These are phyloP conservation scores for Gossypium rotundifolium DNA, from an alignment of 345 rosid species.

Conservation along the genomic window DNA sequence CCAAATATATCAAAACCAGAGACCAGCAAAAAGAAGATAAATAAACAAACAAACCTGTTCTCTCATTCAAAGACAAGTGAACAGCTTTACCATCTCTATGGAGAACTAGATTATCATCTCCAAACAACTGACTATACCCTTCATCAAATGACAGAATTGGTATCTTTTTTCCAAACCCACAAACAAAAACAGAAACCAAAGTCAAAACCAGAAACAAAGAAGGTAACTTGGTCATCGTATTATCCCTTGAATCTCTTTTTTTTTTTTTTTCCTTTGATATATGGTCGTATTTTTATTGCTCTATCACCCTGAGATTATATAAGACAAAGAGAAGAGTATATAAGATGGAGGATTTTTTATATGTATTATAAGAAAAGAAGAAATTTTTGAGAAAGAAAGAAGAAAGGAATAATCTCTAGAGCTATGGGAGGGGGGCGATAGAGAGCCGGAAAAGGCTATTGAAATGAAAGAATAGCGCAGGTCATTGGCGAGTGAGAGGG, in stretches of 20 bases:
- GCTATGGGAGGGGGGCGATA: constrained; percentile 11
- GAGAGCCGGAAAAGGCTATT: constrained; percentile 21
- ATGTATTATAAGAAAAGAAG: neutral
- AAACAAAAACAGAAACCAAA: constrained; percentile 38
- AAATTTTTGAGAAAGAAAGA: constrained; percentile 6
- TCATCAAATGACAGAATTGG: constrained; percentile 78
- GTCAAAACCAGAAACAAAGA: constrained; percentile 29
- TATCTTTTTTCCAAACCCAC: constrained; percentile 44
- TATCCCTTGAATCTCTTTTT: neutral
- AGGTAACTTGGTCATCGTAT: constrained; percentile 28
- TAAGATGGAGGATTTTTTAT: neutral
- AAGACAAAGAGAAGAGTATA: neutral
- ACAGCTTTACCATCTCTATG: constrained; percentile 76
- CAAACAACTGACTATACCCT: constrained; percentile 84
- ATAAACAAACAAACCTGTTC: constrained; percentile 53
- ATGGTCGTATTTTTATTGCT: neutral
- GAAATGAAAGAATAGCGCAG: constrained; percentile 8
- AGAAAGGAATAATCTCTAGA: constrained; percentile 8
- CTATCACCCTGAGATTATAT: constrained; percentile 2
- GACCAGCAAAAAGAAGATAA: neutral
- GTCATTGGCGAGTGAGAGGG: constrained; percentile 22
- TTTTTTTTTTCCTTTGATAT: neutral
- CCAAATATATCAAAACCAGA: neutral
- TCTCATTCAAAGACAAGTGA: constrained; percentile 76
- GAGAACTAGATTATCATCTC: constrained; percentile 68